Evolutionary conservation across 495 filamentous ascomycete species (phyloP), one percentile per base, ranked within the genome.

Genomic region (Penicillium ucsense): DNA sequence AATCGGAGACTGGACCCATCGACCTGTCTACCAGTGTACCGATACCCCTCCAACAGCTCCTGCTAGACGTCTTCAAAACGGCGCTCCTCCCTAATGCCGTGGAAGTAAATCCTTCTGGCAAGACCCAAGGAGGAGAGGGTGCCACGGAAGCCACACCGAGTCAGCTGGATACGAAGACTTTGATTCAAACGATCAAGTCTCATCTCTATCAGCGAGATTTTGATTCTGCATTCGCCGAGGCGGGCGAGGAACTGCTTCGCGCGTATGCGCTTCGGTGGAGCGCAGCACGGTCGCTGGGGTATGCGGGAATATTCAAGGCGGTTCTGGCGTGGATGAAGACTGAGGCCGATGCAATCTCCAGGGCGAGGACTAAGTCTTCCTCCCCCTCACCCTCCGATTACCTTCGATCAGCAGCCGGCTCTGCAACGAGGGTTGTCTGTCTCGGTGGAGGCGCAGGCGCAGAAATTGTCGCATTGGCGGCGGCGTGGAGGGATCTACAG

Each of bases 181-280:
- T 77, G 3, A 71, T 96, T 5, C 92, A 96, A 59, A 74, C 77
- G 12, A 77, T 97, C 28, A 98, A 97, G 60, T 66, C 76, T 5
- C 84, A 89, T 47, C 72, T 97, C 1, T 96, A 83, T 60, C 81
- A 87, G 52, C 76, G 92, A 20, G 85, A 96, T 57, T 97, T 95
- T 63, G 68, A 74, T 31, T 67, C 68, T 5, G 91, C 91, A 0
- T 98, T 98, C 63, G 59, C 67, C 3, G 68, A 71, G 20, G 85
- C 81, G 1, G 61, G 63, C 31, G 69, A 80, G 35, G 80, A 82
- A 38, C 70, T 81, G 35, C 71, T 94, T 12, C 73, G 82, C 36
- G 88, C 84, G 4, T 98, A 98, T 69, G 85, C 87, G 4, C 74
- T 86, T 49, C 72, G 92, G 45, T 98, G 88, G 87, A 94, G 87